Evolutionary conservation across 176 grass and related monocot genomes (phyloP), one percentile per base, ranked within the genome.

Genomic region (Oryza glumipatula): DNA sequence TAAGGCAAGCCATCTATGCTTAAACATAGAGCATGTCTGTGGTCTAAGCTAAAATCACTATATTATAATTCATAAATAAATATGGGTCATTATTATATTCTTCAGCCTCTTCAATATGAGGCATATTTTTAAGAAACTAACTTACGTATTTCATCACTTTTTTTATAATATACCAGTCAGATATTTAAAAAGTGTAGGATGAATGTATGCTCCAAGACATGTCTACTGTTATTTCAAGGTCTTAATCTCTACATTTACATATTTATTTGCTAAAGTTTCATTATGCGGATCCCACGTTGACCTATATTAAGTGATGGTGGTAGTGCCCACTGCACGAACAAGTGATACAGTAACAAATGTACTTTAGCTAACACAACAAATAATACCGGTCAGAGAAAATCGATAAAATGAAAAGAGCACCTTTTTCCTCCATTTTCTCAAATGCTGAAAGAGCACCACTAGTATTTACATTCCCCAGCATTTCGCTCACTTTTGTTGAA

Each of bases 371-470:
- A 22, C 22, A 65, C 12, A 33, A 68, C 43, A 35, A 68, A 51
- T 82, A 75, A n/a, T 48, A 76, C 21, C 63, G 56, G 32, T 21
- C 0, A 8, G 4, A n/a, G 48, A 32, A 70, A 76, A 70, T 11
- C 1, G 13, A 13, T 72, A 43, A 11, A 80, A 22, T 81, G 9
- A 61, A 67, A 41, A 41, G 7, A 86, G 22, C 38, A 99, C 97
- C 94, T 86, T 99, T 99, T 92, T 99, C 94, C 85, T 99, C 97
- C 97, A 99, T 99, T 88, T 99, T 99, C 84, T 99, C 97, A 84
- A 96, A 99, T 61, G 97, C 97, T 81, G 97, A 91, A 86, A 99
- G 92, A 80, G 97, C 91, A 64, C 94, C 85, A 80, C 97, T 96
- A 65, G 97, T 99, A 86, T 99, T 96, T 21, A 99, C 97, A 82